Evolutionary conservation across 1,284 basidiomycete genomes (phyloP).

Genomic region (Tylopilus orsonianus): DNA sequence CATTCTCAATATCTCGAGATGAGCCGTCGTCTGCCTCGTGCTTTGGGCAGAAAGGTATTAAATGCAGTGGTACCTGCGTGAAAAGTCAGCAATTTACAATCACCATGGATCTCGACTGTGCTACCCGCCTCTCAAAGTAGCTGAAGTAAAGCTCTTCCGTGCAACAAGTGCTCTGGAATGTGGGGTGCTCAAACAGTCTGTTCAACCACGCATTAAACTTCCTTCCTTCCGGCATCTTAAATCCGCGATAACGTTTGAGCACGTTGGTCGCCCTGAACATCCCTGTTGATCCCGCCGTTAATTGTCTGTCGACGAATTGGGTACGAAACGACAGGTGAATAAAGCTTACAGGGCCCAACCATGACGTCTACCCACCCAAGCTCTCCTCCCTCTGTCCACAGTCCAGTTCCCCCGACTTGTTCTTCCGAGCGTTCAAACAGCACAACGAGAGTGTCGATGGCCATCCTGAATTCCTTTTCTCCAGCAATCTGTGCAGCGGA

Average conservation of each 20-base stretch:
- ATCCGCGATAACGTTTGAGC: slow-evolving; percentile 68
- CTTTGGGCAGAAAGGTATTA: no score
- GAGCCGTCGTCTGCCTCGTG: no score
- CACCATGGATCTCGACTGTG: not conserved
- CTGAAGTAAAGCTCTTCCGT: slow-evolving; percentile 73
- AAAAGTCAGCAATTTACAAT: slow-evolving; percentile 3
- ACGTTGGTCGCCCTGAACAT: slow-evolving; percentile 65
- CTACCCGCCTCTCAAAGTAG: slow-evolving; percentile 71
- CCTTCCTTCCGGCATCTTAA: slow-evolving; percentile 49
- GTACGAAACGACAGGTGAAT: no score
- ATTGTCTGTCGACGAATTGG: not conserved
- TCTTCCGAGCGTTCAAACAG: slow-evolving; percentile 62
- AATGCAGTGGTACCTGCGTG: slow-evolving; percentile 68
- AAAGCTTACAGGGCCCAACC: slow-evolving; percentile 67
- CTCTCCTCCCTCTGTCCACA: slow-evolving; percentile 57
- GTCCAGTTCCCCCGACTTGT: slow-evolving; percentile 45
- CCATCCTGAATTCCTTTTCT: slow-evolving; percentile 58
- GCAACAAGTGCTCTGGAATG: slow-evolving; percentile 70
- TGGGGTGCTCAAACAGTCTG: slow-evolving; percentile 60
- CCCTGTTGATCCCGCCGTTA: slow-evolving; percentile 54
- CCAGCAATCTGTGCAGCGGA: slow-evolving; percentile 51
- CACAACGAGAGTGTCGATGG: slow-evolving; percentile 53
- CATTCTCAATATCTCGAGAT: no score
- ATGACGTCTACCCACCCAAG: slow-evolving; percentile 70
- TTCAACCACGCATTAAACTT: slow-evolving; percentile 55